A percentile compares a stretch with the other conserved stretches of the same genome.
phyloP scores from a whole-genome alignment of 164 flowering plant species.

The Magnolia kwangsiensis region DNA sequence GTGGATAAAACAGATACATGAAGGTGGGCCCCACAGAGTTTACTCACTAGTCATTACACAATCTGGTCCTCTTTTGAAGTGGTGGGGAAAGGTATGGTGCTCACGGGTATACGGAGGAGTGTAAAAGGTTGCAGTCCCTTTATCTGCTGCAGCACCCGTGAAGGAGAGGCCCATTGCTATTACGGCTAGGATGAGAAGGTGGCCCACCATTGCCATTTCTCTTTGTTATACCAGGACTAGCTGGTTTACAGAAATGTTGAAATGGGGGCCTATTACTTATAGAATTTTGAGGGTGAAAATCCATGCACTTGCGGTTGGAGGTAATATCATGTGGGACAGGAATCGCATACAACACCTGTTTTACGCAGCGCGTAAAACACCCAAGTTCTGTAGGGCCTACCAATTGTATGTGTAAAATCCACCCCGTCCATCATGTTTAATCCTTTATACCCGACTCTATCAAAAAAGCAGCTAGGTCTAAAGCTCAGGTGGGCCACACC shows the following conservation, averaged over 20 bases:
- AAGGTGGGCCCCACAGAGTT: too few relatives aligned
- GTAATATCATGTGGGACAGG: not conserved
- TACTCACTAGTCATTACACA: too few relatives aligned
- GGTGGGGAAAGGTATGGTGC: not conserved
- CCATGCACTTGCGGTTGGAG: not conserved
- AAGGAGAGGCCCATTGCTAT: slow-evolving; percentile 10
- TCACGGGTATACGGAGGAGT: slow-evolving; percentile 31
- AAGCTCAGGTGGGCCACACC: too few relatives aligned
- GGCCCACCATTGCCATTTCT: slow-evolving; percentile 4
- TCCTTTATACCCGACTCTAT: too few relatives aligned
- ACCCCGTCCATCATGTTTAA: too few relatives aligned
- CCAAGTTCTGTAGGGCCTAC: too few relatives aligned
- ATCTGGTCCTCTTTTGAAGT: too few relatives aligned
- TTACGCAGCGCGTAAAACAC: too few relatives aligned
- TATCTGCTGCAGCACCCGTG: slow-evolving; percentile 8
- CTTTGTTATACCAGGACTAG: not conserved
- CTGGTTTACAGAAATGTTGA: not conserved
- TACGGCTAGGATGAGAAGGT: slow-evolving; percentile 1
- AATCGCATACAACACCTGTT: too few relatives aligned
- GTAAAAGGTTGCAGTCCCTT: slow-evolving; percentile 32
- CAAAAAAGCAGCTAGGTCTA: too few relatives aligned
- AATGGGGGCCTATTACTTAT: not conserved
- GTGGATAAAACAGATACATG: too few relatives aligned
- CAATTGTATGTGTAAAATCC: too few relatives aligned
- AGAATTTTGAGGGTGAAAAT: not conserved